phyloP scores from a whole-genome alignment of 78 protist genomes.

The Trichosphaerium sp. region DNA sequence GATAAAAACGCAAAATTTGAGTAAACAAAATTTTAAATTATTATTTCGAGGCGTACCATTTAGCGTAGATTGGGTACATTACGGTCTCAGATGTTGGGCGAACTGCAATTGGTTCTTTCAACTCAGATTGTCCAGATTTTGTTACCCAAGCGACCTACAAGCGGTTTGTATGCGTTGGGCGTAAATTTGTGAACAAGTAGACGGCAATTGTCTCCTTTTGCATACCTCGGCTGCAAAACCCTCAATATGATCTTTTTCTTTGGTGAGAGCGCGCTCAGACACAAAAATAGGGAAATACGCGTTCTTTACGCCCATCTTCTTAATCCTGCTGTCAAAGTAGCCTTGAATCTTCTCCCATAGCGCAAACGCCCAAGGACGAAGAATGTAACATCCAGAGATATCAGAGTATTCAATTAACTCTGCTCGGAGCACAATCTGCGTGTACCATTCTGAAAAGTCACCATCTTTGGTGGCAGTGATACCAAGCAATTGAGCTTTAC shows the following conservation, averaged over 20 bases:
- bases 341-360: conserved; percentile 78
- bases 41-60: no score
- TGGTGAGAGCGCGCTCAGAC: conserved; percentile 54
- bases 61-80: conserved; percentile 85
- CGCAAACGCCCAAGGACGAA: conserved; percentile 79
- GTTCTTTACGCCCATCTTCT: conserved; percentile 76
- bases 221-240: conserved; percentile 80
- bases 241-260: conserved; percentile 80
- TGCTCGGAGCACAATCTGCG: conserved; percentile 62
- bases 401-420: conserved; percentile 88
- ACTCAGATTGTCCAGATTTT: conserved; percentile 63
- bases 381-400: conserved; percentile 82
- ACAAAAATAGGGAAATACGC: conserved; percentile 95
- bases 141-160: conserved; percentile 97
- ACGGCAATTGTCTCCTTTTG: no score
- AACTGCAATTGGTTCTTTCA: conserved; percentile 87
- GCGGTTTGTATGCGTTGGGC: no score
- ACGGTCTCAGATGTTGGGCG: conserved; percentile 97
- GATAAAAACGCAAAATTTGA: no score
- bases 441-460: conserved; percentile 73
- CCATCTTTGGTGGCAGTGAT: conserved; percentile 25
- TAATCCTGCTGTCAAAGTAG: conserved; percentile 44
- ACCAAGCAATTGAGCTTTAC: conserved; percentile 9
- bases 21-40: no score
- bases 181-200: neutral